Evolutionary conservation across 495 filamentous ascomycete species (phyloP).

Genomic region (Staphylotrichum longicolle): DNA sequence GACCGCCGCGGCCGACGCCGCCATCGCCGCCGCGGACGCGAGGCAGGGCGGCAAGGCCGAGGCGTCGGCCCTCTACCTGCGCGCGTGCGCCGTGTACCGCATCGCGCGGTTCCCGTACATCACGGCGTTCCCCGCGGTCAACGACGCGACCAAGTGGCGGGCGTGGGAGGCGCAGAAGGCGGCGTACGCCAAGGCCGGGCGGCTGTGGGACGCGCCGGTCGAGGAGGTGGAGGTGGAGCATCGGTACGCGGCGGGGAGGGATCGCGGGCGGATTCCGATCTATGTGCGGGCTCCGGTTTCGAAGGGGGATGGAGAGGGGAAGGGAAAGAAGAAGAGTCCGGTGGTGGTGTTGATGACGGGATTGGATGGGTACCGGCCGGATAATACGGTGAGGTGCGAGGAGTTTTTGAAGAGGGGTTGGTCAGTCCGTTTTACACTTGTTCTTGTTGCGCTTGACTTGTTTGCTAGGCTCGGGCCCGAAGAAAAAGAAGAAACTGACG

Average conservation of each 20-base stretch:
- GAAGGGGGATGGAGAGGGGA: background rate
- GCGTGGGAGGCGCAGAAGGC: constrained; percentile 69
- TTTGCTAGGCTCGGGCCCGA: no score
- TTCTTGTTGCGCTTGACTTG: background rate
- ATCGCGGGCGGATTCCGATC: constrained; percentile 53
- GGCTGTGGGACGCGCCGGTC: constrained; percentile 53
- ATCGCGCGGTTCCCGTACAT: constrained; percentile 74
- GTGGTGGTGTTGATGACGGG: constrained; percentile 71
- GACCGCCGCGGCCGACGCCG: constrained; percentile 47
- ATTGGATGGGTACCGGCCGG: constrained; percentile 74
- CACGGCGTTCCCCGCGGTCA: constrained; percentile 44
- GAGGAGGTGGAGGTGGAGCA: constrained; percentile 53
- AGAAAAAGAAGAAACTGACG: background rate
- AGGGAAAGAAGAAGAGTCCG: constrained; percentile 44
- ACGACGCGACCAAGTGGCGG: constrained; percentile 49
- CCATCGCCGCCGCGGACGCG: constrained; percentile 45
- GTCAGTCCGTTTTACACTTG: constrained; percentile 3
- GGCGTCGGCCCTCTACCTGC: constrained; percentile 63
- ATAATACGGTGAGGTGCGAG: constrained; percentile 69
- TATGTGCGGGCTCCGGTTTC: constrained; percentile 58
- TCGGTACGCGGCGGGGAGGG: constrained; percentile 24
- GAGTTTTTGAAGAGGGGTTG: constrained; percentile 62
- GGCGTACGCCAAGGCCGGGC: constrained; percentile 59
- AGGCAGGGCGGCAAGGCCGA: constrained; percentile 28
- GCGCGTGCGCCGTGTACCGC: constrained; percentile 68